These are phyloP conservation scores for Solanum chacoense DNA, from an alignment of 305 asterid species.

Conservation along the genomic window DNA sequence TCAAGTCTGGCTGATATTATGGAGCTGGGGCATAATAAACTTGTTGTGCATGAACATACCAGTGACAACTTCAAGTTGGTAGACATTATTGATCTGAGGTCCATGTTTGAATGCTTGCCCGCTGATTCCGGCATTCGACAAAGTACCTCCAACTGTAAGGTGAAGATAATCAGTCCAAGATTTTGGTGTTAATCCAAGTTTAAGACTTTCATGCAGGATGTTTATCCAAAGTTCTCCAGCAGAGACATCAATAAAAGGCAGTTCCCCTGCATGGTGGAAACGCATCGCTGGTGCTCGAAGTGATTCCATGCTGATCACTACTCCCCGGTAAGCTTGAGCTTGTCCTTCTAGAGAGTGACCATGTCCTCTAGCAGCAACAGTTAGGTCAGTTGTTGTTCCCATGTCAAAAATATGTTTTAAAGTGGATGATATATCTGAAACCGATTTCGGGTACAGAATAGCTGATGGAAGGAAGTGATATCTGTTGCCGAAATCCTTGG, in stretches of 20 bases:
- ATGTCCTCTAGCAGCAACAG: slow-evolving; percentile 80
- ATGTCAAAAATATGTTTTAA: slow-evolving; percentile 33
- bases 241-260: slow-evolving; percentile 63
- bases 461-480: slow-evolving; percentile 56
- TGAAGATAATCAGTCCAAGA: slow-evolving; percentile 98
- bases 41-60: slow-evolving; percentile 30
- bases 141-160: slow-evolving; percentile 89
- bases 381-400: slow-evolving; percentile 44
- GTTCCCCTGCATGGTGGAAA: slow-evolving; percentile 38
- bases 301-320: slow-evolving; percentile 64
- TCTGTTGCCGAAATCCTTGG: slow-evolving; percentile 71
- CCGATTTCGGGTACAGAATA: slow-evolving; percentile 62
- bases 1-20: neutral
- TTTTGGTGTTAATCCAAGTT: slow-evolving; percentile 68
- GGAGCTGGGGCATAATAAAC: neutral
- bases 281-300: slow-evolving; percentile 36
- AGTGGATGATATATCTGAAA: slow-evolving; percentile 49
- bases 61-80: slow-evolving; percentile 85
- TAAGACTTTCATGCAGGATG: slow-evolving; percentile 67
- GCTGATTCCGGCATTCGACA: slow-evolving; percentile 90
- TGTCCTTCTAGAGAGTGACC: slow-evolving; percentile 86
- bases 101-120: slow-evolving; percentile 93
- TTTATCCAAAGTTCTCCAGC: slow-evolving; percentile 90
- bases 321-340: slow-evolving; percentile 65
- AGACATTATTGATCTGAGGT: slow-evolving; percentile 85